These are phyloP conservation scores for Letharia lupina DNA, from an alignment of 495 filamentous ascomycete species.

Conservation along the genomic window DNA sequence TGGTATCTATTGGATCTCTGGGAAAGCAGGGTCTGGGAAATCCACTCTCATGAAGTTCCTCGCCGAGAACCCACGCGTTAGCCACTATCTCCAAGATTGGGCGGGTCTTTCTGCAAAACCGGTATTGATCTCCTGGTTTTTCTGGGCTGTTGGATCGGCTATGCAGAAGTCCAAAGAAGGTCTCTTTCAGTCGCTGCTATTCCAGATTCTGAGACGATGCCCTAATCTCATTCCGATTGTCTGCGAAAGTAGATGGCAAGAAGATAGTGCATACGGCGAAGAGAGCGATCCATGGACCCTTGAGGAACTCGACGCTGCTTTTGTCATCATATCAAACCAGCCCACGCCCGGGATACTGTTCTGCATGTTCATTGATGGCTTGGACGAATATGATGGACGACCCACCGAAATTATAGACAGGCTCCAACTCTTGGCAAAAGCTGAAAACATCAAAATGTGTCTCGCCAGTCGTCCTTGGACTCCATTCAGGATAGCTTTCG, in stretches of 20 bases:
- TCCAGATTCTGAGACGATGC: constrained; percentile 30
- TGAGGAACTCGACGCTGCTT: constrained; percentile 3
- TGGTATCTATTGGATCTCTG: constrained; percentile 8
- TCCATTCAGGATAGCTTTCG: constrained; percentile 36
- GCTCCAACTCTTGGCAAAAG: constrained; percentile 17
- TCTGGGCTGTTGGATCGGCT: constrained; percentile 35
- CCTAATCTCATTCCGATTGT: constrained; percentile 30
- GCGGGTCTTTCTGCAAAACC: neutral
- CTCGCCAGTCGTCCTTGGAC: constrained; percentile 45
- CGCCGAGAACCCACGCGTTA: neutral
- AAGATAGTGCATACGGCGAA: neutral
- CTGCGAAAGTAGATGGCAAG: neutral
- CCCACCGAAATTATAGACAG: constrained; percentile 24
- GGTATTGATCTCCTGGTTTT: constrained; percentile 28
- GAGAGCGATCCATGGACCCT: constrained; percentile 11
- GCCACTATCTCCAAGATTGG: constrained; percentile 7
- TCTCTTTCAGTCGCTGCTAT: constrained; percentile 36
- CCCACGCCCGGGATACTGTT: constrained; percentile 17
- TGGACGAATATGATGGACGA: constrained; percentile 36
- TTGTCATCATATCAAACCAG: neutral
- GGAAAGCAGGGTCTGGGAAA: constrained; percentile 7
- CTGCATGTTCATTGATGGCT: constrained; percentile 45
- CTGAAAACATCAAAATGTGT: constrained; percentile 39
- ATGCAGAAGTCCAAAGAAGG: constrained; percentile 38
- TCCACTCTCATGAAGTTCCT: constrained; percentile 13